Evolutionary conservation across 2,329 filamentous ascomycete genomes (phyloP).

Genomic region (Penicillium sp.): DNA sequence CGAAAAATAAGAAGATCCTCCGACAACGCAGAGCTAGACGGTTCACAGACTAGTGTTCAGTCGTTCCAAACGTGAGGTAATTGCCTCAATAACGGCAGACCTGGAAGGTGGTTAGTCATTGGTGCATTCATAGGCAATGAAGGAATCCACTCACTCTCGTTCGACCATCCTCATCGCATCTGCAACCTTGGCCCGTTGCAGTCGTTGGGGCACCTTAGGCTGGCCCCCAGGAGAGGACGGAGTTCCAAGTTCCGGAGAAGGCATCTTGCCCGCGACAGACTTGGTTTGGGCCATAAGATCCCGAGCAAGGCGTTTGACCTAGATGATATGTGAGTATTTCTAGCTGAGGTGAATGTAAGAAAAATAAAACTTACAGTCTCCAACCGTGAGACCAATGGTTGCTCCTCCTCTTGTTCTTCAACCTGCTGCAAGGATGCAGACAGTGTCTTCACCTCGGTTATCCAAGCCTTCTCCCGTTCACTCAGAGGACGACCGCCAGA

Average conservation of each 20-base stretch:
- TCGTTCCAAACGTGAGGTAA: slow-evolving; percentile 35
- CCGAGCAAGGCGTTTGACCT: slow-evolving; percentile 36
- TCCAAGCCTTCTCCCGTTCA: slow-evolving; percentile 41
- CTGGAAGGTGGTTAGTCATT: slow-evolving; percentile 19
- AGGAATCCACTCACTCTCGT: slow-evolving; percentile 34
- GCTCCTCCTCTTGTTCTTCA: slow-evolving; percentile 19
- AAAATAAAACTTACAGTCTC: slow-evolving; percentile 29
- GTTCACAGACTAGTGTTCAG: slow-evolving; percentile 30
- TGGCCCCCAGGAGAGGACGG: slow-evolving; percentile 26
- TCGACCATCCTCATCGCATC: slow-evolving; percentile 46
- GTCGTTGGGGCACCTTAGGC: slow-evolving; percentile 33
- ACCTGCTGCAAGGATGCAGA: slow-evolving; percentile 27
- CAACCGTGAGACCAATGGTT: slow-evolving; percentile 30
- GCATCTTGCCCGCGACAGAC: slow-evolving; percentile 24
- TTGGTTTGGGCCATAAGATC: slow-evolving; percentile 33
- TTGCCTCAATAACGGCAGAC: slow-evolving; percentile 38
- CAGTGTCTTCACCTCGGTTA: slow-evolving; percentile 37
- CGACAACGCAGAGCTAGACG: neutral
- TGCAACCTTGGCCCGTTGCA: slow-evolving; percentile 40
- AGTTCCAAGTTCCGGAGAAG: slow-evolving; percentile 23
- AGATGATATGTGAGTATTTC: slow-evolving; percentile 12
- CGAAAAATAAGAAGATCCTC: neutral
- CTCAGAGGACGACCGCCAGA: slow-evolving; percentile 39
- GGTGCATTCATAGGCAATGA: neutral
- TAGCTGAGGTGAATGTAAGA: neutral